These are phyloP conservation scores for Isoetes taiwanensis DNA, from an alignment of 75 land plant genomes.

Conservation along the genomic window DNA sequence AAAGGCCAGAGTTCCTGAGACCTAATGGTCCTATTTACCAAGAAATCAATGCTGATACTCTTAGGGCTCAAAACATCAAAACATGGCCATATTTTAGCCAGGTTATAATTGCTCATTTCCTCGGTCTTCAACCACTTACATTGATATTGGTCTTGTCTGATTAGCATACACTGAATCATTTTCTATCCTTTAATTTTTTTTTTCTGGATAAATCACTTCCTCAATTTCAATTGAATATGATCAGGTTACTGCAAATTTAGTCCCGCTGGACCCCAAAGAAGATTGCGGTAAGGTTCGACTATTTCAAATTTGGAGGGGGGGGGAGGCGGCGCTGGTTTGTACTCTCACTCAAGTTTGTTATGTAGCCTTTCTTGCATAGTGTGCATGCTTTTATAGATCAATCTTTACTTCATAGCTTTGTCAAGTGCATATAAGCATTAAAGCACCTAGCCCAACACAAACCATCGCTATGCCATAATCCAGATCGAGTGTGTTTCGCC, in stretches of 20 bases:
- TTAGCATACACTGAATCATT: not conserved
- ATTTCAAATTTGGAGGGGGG: conserved; percentile 66
- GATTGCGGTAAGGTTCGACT: conserved; percentile 80
- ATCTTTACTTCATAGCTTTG: not conserved
- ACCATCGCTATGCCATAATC: too few relatives aligned
- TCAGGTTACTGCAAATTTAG: conserved; percentile 85
- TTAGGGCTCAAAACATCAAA: conserved; percentile 2
- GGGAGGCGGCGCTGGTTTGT: too few relatives aligned
- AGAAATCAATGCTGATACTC: not conserved
- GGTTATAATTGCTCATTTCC: not conserved
- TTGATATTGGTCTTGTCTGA: too few relatives aligned
- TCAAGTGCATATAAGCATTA: conserved; percentile 45
- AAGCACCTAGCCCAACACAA: too few relatives aligned
- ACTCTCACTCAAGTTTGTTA: not conserved
- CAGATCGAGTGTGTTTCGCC: too few relatives aligned
- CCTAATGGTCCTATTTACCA: conserved; percentile 4
- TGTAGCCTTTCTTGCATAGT: too few relatives aligned
- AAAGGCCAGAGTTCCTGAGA: not conserved
- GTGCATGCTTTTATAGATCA: not conserved
- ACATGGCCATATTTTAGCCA: conserved; percentile 4
- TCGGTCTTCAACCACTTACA: not conserved
- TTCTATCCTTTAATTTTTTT: not conserved
- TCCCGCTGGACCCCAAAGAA: conserved; percentile 50
- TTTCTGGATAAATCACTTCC: not conserved
- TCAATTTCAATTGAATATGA: not conserved